Percentiles rank a stretch among this genome's conserved stretches.
Evolutionary conservation across 352 stramenopile species (phyloP).

Genomic region (Thalassiosira hispida): DNA sequence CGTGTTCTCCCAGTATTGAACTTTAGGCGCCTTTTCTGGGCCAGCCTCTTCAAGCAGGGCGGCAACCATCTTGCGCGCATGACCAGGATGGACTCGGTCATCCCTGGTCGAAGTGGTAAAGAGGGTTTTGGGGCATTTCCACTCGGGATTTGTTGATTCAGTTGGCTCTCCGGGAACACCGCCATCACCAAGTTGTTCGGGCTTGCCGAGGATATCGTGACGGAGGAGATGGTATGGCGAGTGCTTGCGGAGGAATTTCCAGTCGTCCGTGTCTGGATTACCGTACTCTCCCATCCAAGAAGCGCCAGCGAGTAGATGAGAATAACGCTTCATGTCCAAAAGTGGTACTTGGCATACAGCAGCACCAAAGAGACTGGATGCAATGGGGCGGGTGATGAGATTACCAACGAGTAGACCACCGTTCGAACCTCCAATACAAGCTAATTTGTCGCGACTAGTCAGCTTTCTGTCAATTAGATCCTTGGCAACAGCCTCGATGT

Average conservation of each 20-base stretch:
- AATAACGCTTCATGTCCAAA: slow-evolving; percentile 94
- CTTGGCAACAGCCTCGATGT: slow-evolving; percentile 90
- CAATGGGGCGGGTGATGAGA: slow-evolving; percentile 83
- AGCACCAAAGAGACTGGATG: slow-evolving; percentile 88
- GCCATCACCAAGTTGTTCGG: slow-evolving; percentile 21
- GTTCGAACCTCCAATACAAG: slow-evolving; percentile 84
- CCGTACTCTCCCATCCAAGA: slow-evolving; percentile 81
- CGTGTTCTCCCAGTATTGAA: slow-evolving; percentile 76
- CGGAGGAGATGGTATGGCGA: slow-evolving; percentile 68
- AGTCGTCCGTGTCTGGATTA: slow-evolving; percentile 64
- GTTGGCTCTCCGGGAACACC: slow-evolving; percentile 16
- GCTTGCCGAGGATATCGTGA: slow-evolving; percentile 46
- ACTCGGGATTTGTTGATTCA: slow-evolving; percentile 25
- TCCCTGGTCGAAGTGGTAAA: slow-evolving; percentile 76
- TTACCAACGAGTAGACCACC: slow-evolving; percentile 89
- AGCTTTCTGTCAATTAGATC: slow-evolving; percentile 89
- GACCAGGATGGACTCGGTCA: slow-evolving; percentile 75
- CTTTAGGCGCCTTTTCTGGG: slow-evolving; percentile 38
- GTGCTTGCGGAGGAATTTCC: slow-evolving; percentile 55
- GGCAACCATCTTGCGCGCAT: slow-evolving; percentile 76
- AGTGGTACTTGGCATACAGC: slow-evolving; percentile 89
- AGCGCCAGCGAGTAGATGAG: slow-evolving; percentile 90
- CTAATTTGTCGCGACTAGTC: slow-evolving; percentile 88
- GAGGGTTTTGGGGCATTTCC: slow-evolving; percentile 56
- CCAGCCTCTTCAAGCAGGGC: slow-evolving; percentile 57